Conservation (phyloP, 768 basidiomycete species). For the Hygrophoropsis aurantiaca region DNA sequence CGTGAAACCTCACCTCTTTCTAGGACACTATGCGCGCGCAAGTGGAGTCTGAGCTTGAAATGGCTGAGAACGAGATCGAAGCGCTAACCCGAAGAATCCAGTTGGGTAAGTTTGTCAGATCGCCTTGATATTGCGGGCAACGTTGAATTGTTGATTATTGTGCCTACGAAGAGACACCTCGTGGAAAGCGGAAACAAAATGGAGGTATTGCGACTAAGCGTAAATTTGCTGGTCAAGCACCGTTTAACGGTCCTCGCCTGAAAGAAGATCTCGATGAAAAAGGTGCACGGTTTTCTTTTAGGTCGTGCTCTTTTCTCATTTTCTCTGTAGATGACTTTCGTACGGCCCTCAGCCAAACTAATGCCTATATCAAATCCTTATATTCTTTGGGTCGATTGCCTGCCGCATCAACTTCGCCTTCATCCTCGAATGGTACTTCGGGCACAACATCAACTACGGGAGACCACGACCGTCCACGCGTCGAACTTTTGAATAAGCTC, state of each 20-base stretch:
- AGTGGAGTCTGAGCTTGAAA: slow-evolving; percentile 76
- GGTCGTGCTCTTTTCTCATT: slow-evolving; percentile 11
- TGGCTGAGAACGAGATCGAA: slow-evolving; percentile 72
- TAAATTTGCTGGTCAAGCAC: slow-evolving; percentile 34
- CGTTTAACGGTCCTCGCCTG: slow-evolving; percentile 23
- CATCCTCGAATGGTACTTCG: slow-evolving; percentile 37
- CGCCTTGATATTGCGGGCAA: no score
- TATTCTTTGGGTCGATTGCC: slow-evolving; percentile 40
- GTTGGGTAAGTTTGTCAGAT: slow-evolving; percentile 33
- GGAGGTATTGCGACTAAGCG: slow-evolving; percentile 24
- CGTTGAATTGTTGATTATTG: background rate
- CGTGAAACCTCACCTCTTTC: slow-evolving; percentile 4
- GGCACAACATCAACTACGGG: slow-evolving; percentile 23
- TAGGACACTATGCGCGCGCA: slow-evolving; percentile 67
- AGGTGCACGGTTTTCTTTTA: slow-evolving; percentile 2
- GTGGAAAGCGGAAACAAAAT: slow-evolving; percentile 30
- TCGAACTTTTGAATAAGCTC: slow-evolving; percentile 65
- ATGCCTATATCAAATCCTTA: slow-evolving; percentile 56
- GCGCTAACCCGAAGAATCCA: slow-evolving; percentile 54
- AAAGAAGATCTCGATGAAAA: slow-evolving; percentile 35
- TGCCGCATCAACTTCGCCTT: slow-evolving; percentile 35
- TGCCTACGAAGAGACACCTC: slow-evolving; percentile 21
- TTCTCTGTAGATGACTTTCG: slow-evolving; percentile 63
- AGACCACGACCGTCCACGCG: slow-evolving; percentile 54
- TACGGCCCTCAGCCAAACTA: slow-evolving; percentile 67